phyloP scores from a whole-genome alignment of 768 basidiomycete species.

The Jaapia argillacea region DNA sequence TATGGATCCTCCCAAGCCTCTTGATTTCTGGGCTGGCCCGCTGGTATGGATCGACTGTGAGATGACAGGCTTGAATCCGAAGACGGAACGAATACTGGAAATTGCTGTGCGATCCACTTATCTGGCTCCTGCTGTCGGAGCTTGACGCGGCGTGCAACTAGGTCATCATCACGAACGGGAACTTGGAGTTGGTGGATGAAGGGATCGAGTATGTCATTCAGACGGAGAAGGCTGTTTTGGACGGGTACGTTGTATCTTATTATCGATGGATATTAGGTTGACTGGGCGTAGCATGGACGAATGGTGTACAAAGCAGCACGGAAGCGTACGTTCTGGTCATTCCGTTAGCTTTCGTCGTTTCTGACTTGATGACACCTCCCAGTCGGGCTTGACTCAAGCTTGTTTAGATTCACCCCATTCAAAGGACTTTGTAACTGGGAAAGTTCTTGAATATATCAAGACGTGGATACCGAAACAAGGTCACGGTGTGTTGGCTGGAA shows the following conservation, averaged over 20 bases:
- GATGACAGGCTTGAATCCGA: conserved; percentile 70
- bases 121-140: background rate
- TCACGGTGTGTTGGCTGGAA: conserved; percentile 73
- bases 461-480: conserved; percentile 67
- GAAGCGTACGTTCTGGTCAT: conserved; percentile 34
- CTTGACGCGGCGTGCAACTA: conserved; percentile 18
- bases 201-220: conserved; percentile 71
- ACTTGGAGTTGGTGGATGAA: conserved; percentile 70
- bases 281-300: conserved; percentile 57
- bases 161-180: conserved; percentile 83
- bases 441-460: conserved; percentile 71
- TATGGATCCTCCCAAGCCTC: no score
- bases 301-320: conserved; percentile 84
- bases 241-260: conserved; percentile 39
- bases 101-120: conserved; percentile 45
- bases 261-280: conserved; percentile 1
- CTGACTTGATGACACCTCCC: conserved; percentile 5
- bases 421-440: conserved; percentile 44
- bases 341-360: background rate
- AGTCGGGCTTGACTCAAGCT: conserved; percentile 78
- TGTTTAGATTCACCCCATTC: conserved; percentile 66
- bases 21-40: no score
- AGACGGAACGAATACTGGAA: conserved; percentile 66
- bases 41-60: conserved; percentile 84
- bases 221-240: conserved; percentile 59